Evolutionary conservation across 345 rosid genomes (phyloP).

Genomic region (Camelina laxa): DNA sequence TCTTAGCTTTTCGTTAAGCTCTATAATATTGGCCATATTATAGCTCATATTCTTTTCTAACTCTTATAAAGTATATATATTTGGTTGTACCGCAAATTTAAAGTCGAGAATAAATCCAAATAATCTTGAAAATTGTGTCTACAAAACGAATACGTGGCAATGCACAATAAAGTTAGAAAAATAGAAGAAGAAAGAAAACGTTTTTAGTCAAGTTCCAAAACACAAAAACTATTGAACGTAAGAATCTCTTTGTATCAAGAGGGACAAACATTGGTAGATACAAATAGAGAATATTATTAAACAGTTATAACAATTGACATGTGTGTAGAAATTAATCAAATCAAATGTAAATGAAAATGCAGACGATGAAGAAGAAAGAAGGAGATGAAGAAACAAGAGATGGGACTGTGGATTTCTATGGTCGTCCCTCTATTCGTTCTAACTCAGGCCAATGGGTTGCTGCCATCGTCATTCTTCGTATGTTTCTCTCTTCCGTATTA

Average conservation of each 20-base stretch:
- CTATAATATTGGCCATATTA: constrained; percentile 14
- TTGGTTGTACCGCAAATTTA: background rate
- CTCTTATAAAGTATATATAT: background rate
- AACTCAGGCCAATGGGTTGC: constrained; percentile 84
- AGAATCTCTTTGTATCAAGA: constrained; percentile 1
- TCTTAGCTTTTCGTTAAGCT: background rate
- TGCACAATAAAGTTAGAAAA: constrained; percentile 1
- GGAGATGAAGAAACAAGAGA: constrained; percentile 66
- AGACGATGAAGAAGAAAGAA: constrained; percentile 50
- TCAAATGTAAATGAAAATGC: constrained; percentile 42
- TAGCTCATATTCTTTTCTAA: constrained; percentile 23
- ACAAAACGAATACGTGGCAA: constrained; percentile 33
- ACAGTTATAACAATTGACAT: constrained; percentile 2
- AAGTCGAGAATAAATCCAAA: constrained; percentile 39
- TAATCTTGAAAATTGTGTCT: constrained; percentile 22
- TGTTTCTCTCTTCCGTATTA: constrained; percentile 38
- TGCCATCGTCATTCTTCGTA: constrained; percentile 78
- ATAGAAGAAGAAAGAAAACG: background rate
- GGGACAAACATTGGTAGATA: constrained; percentile 15
- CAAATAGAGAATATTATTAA: background rate
- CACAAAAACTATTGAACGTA: constrained; percentile 3
- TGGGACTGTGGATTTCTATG: constrained; percentile 76
- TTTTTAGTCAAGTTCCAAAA: background rate
- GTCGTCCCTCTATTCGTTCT: constrained; percentile 66
- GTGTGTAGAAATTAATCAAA: background rate